Evolutionary conservation across 495 filamentous ascomycete species (phyloP), one percentile per base, ranked within the genome.

Genomic region (Aspergillus baeticus): DNA sequence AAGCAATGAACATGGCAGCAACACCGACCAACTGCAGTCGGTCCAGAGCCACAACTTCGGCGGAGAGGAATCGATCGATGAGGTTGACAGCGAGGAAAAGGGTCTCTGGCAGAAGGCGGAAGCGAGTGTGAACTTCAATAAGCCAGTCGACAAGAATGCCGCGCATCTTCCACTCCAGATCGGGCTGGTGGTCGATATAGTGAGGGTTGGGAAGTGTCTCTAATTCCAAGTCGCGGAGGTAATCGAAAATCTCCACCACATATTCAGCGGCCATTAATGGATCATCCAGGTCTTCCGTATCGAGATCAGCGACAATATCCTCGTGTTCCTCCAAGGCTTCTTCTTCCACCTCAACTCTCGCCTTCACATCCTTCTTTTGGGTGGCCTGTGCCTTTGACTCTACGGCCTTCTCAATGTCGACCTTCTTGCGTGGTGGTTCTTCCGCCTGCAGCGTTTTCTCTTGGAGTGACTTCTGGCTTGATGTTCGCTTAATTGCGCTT

Each of bases 201-300:
- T 92, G 73, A 8, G 92, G 86, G 72, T 98, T 98, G 38, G 95
- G 90, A 62, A 90, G 76, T 2, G 92, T 93, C 10, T 83, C 77
- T 65, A 85, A 74, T 72, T 98, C 94, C 10, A 98, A 83, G 53
- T 94, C 86, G 60, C 84, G 86, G 60, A 98, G 83, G 69, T 98
- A 97, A 38, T 98, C 93, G 72, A 98, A 98, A 64, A 98, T 98
- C 71, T 98, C 94, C 36, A 85, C 85, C 33, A 96, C 94, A 67
- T 98, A 98, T 67, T 98, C 94, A 31, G 95, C 90, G 37, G 92
- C 95, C 93, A 98, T 98, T 62, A 96, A 76, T 14, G 94, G 95
- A 65, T 98, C 94, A 58, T 95, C 90, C 35, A 87, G 56, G 68
- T 98, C 94, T 66, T 98, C 92, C 29, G 74, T 77, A 64, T 98